These are phyloP conservation scores for Blastocystis sp. DNA, from an alignment of 352 stramenopile genomes.

Conservation along the genomic window DNA sequence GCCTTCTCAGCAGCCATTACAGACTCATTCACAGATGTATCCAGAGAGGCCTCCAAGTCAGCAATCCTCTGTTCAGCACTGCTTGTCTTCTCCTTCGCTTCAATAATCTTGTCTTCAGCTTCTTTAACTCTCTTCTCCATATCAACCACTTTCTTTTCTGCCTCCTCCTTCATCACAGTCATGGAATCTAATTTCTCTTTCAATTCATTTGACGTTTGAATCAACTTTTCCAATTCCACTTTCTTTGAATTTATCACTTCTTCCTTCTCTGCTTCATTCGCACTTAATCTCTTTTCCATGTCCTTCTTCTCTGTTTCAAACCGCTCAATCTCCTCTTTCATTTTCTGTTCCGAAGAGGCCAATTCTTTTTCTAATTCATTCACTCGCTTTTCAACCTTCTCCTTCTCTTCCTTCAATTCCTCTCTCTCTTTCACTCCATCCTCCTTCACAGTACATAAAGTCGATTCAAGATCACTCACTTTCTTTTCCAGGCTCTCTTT, in stretches of 20 bases:
- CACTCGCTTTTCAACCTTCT: not conserved
- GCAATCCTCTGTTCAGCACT: not conserved
- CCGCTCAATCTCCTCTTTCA: not conserved
- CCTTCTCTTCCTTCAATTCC: not conserved
- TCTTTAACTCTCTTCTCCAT: not conserved
- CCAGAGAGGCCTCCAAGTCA: not conserved
- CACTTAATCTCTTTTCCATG: not conserved
- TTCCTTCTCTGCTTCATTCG: not conserved
- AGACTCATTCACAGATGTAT: not conserved
- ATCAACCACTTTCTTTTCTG: not conserved
- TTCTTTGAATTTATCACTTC: not conserved
- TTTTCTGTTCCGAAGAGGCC: not conserved
- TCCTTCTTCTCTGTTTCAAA: not conserved
- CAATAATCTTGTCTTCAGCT: not conserved
- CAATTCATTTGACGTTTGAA: too few species aligned
- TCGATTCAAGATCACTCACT: not conserved
- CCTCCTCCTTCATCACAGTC: not conserved
- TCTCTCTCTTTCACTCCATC: not conserved
- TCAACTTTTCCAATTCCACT: not conserved
- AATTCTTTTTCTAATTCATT: not conserved
- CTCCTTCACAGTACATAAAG: not conserved
- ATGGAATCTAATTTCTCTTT: not conserved
- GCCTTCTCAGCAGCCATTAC: too few species aligned
- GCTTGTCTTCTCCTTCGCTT: not conserved
- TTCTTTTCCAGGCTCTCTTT: not conserved